Evolutionary conservation across 1,284 basidiomycete genomes (phyloP), one percentile per base, ranked within the genome.

Genomic region (Grifola frondosa): DNA sequence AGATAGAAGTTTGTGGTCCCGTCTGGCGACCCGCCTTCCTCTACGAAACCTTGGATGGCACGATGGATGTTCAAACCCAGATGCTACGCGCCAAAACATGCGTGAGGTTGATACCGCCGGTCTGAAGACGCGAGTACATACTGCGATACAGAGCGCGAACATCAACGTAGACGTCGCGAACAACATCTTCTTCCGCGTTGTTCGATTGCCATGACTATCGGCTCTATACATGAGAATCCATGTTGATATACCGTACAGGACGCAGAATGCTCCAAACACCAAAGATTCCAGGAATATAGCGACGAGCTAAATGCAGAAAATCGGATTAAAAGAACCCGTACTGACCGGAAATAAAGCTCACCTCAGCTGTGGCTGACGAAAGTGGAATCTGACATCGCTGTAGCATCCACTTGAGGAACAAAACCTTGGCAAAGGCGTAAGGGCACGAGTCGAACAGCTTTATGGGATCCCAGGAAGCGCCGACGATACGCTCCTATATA

Each of bases 161-260:
- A 51, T 51, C 1, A 29, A 6, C 10, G 46, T 48, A 7, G 35
- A 38, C 13, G 46, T 48, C 17, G 40, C 49, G 24, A 51, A 36
- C 19, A 53, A 42, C 40, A 51, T 45, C 45, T 42, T 44, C 19
- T 41, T 31, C 20, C 32, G 26, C 22, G 44, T 9, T 21, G 10
- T 37, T 6, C 38, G 30, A 25, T 41, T 42, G 11, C 51, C 45
- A 23, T 42, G 26, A 38, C 44, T 53, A 45, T 53, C 51, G n/a
- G n/a, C n/a, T 10, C 46, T 28, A 10, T 45, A 44, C 22, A 44
- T 9, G 4, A 51, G 40, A 29, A 51, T 48, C 49, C 49, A 51
- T 42, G 48, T 35, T 15, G 49, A 45, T 13, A 51, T 51, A 26
- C 24, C 29, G 40, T 41, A 51, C 11, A 51, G 40, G 25, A 51